Conservation (phyloP, 73 alveolate species). For the Tetrahymena borealis region DNA sequence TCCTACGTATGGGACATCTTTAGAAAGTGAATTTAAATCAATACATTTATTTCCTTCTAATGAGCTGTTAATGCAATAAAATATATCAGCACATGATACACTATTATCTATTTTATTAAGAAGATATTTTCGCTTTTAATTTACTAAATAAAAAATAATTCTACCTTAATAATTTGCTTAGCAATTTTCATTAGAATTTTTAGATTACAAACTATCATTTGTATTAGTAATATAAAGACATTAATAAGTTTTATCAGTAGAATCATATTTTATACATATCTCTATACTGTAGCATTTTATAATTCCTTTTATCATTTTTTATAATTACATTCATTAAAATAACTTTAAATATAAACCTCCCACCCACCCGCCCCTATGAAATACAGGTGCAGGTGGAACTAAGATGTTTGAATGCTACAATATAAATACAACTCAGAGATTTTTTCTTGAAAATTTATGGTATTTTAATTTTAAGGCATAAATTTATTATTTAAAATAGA, state of each 20-base stretch:
- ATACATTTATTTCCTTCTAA: background rate
- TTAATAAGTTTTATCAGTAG: background rate
- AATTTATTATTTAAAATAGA: no score
- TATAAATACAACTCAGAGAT: no score
- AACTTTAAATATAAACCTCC: background rate
- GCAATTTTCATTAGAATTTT: background rate
- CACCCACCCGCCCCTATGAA: no score
- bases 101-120: background rate
- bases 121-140: background rate
- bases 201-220: background rate
- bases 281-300: background rate
- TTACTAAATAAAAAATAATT: background rate
- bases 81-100: background rate
- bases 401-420: no score
- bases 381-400: no score
- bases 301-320: background rate
- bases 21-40: background rate
- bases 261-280: background rate
- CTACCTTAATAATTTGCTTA: background rate
- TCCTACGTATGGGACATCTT: background rate
- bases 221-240: background rate
- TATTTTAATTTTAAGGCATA: no score
- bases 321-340: background rate
- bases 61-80: background rate
- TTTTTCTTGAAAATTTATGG: no score